phyloP scores from a whole-genome alignment of 495 filamentous ascomycete species.

The Astrothelium subdiscretum region DNA sequence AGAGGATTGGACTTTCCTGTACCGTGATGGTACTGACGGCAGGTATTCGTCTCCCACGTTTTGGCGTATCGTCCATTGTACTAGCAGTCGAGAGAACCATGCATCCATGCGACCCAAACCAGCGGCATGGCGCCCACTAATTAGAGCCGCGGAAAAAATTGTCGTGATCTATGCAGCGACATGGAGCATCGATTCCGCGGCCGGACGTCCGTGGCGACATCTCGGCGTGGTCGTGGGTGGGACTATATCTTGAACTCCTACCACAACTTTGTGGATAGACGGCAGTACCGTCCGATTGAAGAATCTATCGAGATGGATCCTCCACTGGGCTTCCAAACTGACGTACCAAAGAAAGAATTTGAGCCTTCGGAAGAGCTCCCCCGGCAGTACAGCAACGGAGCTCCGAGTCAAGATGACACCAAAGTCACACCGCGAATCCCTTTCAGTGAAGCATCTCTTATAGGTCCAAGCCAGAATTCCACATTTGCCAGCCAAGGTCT shows the following conservation, averaged over 20 bases:
- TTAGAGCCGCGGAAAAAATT: not conserved
- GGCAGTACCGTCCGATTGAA: not conserved
- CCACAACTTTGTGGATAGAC: not conserved
- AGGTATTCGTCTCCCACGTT: not conserved
- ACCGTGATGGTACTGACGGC: not conserved
- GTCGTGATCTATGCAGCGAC: not conserved
- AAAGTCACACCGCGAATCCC: not conserved
- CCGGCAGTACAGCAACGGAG: not conserved
- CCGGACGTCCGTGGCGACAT: not conserved
- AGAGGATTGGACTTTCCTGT: not conserved
- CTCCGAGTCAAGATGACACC: not conserved
- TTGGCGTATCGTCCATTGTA: not conserved
- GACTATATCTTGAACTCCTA: not conserved
- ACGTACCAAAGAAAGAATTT: not conserved
- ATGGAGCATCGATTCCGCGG: not conserved
- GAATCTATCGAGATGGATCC: not conserved
- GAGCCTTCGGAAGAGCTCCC: not conserved
- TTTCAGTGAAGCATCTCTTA: not conserved
- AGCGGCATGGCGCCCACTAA: not conserved
- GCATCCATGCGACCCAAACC: not conserved
- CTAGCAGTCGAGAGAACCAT: not conserved
- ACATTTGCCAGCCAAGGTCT: constrained; percentile 20
- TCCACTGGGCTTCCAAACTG: not conserved
- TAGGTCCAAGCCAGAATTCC: constrained; percentile 1
- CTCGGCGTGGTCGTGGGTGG: not conserved